Evolutionary conservation across 139 green algal species (phyloP).

Genomic region (Deuterostichococcus epilithicus): DNA sequence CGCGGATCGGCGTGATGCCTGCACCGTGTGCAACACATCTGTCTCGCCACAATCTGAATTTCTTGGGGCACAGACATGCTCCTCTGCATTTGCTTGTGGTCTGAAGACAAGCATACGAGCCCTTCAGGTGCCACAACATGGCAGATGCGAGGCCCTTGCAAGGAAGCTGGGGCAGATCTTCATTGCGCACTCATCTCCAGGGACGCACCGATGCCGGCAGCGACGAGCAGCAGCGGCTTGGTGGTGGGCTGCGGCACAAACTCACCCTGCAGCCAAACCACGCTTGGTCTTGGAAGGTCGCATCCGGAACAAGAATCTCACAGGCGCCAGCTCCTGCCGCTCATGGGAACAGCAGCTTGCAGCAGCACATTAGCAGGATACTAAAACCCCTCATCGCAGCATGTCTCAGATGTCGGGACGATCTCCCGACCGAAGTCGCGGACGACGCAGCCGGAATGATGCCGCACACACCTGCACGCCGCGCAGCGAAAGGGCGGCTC

Average conservation of each 20-base stretch:
- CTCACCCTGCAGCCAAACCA: slow-evolving; percentile 5
- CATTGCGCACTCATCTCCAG: neutral
- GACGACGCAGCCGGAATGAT: too few species aligned
- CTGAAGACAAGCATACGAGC: neutral
- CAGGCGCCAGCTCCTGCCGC: too few species aligned
- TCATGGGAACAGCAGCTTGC: neutral
- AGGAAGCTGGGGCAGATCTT: neutral
- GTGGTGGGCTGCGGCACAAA: slow-evolving; percentile 7
- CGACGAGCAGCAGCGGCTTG: slow-evolving; percentile 21
- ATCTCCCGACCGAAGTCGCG: too few species aligned
- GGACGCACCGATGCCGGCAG: slow-evolving; percentile 21
- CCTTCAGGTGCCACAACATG: neutral
- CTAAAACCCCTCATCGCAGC: neutral
- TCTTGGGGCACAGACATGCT: neutral
- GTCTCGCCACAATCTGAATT: too few species aligned
- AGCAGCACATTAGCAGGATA: neutral
- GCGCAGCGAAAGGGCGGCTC: neutral
- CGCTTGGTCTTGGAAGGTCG: neutral
- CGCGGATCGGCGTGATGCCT: slow-evolving; percentile 28
- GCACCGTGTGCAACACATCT: neutral
- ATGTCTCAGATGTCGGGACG: too few species aligned
- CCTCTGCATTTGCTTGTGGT: neutral
- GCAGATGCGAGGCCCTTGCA: neutral
- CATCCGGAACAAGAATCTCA: neutral
- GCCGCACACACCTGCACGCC: neutral